These are phyloP conservation scores for Chenopodium berlandieri DNA, from an alignment of 148 eudicot species.

Conservation along the genomic window DNA sequence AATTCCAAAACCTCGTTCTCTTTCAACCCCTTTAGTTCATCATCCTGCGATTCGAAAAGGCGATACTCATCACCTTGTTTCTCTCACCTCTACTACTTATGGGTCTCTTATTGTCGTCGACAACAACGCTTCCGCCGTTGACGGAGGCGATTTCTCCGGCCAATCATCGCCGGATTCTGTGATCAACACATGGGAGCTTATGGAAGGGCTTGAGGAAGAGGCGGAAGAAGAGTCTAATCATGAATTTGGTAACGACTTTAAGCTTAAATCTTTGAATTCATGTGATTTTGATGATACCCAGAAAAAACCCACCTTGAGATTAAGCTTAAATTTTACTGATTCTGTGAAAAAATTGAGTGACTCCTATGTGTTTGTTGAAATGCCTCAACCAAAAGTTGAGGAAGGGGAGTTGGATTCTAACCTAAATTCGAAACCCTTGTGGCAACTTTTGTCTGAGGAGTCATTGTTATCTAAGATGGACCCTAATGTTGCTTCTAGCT, in stretches of 20 bases:
- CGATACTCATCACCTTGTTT: constrained; percentile 78
- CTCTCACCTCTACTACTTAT: constrained; percentile 86
- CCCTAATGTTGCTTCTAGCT: constrained; percentile 62
- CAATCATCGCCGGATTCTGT: constrained; percentile 76
- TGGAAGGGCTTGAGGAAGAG: constrained; percentile 91
- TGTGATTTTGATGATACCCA: constrained; percentile 17
- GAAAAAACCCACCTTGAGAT: constrained; percentile 11
- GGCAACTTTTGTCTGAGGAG: constrained; percentile 93
- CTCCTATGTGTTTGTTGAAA: constrained; percentile 46
- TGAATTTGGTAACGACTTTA: constrained; percentile 31
- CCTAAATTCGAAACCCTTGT: constrained; percentile 66
- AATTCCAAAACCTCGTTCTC: constrained; percentile 53
- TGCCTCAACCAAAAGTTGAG: constrained; percentile 46
- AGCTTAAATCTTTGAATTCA: constrained; percentile 12
- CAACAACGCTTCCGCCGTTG: constrained; percentile 25
- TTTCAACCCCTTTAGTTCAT: constrained; percentile 66
- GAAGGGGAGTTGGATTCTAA: constrained; percentile 5
- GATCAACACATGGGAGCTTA: constrained; percentile 97
- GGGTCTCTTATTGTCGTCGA: constrained; percentile 67
- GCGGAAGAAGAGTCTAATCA: constrained; percentile 30
- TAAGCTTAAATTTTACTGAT: constrained; percentile 14
- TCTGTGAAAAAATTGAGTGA: constrained; percentile 32
- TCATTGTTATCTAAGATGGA: constrained; percentile 77
- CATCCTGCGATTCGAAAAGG: constrained; percentile 77
- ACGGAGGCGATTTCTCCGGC: constrained; percentile 20